Percentiles rank a stretch among this genome's conserved stretches.
Conservation (phyloP, 2,329 filamentous ascomycete genomes). For the Botryotinia calthae region DNA sequence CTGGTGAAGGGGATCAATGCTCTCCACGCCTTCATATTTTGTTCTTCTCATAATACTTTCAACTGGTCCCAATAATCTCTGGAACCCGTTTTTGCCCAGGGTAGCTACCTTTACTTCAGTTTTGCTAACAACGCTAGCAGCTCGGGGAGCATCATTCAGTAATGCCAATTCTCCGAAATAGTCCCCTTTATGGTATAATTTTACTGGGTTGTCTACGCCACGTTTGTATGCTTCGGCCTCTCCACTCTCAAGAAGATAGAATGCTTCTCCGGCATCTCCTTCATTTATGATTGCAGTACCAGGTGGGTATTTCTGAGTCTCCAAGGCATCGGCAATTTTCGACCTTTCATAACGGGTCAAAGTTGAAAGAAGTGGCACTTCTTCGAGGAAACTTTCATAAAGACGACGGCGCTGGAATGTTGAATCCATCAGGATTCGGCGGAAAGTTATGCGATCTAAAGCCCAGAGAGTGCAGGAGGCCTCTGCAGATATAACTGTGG, state of each 20-base stretch:
- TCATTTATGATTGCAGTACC: constrained; percentile 85
- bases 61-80: constrained; percentile 86
- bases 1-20: constrained; percentile 63
- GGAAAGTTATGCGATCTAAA: constrained; percentile 92
- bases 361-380: constrained; percentile 79
- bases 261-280: constrained; percentile 86
- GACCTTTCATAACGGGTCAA: constrained; percentile 90
- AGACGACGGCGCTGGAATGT: constrained; percentile 93
- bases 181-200: constrained; percentile 84
- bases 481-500: constrained; percentile 85
- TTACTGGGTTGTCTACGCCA: constrained; percentile 67
- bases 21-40: constrained; percentile 60
- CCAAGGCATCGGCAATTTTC: constrained; percentile 95
- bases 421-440: constrained; percentile 96
- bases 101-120: constrained; percentile 91
- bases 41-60: constrained; percentile 88
- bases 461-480: constrained; percentile 83
- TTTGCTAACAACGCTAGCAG: constrained; percentile 80
- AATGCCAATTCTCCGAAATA: constrained; percentile 96
- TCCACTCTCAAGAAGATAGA: constrained; percentile 86
- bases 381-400: constrained; percentile 95
- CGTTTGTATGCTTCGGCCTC: constrained; percentile 83
- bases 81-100: constrained; percentile 91
- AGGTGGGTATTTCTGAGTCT: constrained; percentile 79
- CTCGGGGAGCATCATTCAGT: constrained; percentile 88